These are phyloP conservation scores for Coniochaeta sp. DNA, from an alignment of 2,329 filamentous ascomycete species.

Conservation along the genomic window DNA sequence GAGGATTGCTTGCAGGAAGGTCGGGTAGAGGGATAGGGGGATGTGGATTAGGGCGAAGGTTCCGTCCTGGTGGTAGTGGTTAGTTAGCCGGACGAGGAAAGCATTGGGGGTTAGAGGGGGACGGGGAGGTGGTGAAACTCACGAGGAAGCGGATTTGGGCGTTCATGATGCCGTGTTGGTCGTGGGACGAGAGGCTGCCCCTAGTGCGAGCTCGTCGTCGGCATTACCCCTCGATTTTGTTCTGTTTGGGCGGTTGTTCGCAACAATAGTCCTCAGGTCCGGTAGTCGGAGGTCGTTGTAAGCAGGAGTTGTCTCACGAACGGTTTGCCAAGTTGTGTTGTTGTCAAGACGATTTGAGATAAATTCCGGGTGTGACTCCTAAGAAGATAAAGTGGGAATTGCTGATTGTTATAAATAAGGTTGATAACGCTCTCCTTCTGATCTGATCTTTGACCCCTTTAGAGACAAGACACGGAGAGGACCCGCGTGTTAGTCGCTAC, in stretches of 20 bases:
- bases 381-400: neutral
- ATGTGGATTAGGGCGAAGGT: conserved; percentile 86
- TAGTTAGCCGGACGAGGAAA: conserved; percentile 7
- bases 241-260: neutral
- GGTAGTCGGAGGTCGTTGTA: too few relatives aligned
- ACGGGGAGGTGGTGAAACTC: conserved; percentile 24
- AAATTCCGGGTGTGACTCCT: too few relatives aligned
- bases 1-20: conserved; percentile 81
- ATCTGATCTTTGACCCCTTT: too few relatives aligned
- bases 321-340: neutral
- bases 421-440: neutral
- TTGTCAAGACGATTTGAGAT: neutral
- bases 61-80: conserved; percentile 61
- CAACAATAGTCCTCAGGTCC: too few relatives aligned
- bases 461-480: too few relatives aligned
- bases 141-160: conserved; percentile 52
- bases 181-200: neutral
- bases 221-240: conserved; percentile 2
- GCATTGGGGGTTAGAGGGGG: neutral
- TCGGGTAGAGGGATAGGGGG: conserved; percentile 68
- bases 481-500: neutral
- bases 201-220: neutral
- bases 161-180: conserved; percentile 35
- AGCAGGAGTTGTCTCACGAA: too few relatives aligned
- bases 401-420: neutral